Conservation (phyloP, 179 eudicot genomes). For the Spinacia oleracea region DNA sequence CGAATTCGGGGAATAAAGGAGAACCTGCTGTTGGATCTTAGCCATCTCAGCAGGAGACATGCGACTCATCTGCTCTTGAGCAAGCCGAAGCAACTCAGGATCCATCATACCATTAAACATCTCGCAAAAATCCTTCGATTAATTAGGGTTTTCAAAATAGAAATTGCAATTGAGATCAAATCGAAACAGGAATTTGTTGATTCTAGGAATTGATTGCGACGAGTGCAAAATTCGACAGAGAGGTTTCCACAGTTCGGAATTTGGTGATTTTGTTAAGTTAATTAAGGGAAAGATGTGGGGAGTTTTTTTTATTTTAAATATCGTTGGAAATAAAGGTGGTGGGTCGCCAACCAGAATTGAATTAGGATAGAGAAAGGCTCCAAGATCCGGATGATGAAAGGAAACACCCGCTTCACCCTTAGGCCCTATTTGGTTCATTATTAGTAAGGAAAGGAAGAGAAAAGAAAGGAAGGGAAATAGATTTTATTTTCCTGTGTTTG, state of each 20-base stretch:
- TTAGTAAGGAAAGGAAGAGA: too few relatives aligned
- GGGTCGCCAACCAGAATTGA: conserved; percentile 35
- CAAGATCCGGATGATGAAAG: background rate
- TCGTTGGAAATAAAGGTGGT: background rate
- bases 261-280: background rate
- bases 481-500: too few relatives aligned
- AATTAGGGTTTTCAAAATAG: background rate
- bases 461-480: too few relatives aligned
- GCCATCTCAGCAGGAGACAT: conserved; percentile 85
- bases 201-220: conserved; percentile 16
- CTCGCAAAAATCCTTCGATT: background rate
- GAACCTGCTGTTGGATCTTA: conserved; percentile 85
- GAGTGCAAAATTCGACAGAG: background rate
- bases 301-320: background rate
- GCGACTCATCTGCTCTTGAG: conserved; percentile 97
- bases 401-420: too few relatives aligned
- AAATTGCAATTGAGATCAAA: conserved; percentile 7
- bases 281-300: background rate
- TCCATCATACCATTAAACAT: conserved; percentile 73
- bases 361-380: background rate
- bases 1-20: too few relatives aligned
- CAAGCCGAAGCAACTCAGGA: conserved; percentile 81
- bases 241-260: background rate
- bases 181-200: background rate
- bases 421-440: too few relatives aligned